phyloP scores from a whole-genome alignment of 169 alveolate genomes.

The Besnoitia besnoiti region DNA sequence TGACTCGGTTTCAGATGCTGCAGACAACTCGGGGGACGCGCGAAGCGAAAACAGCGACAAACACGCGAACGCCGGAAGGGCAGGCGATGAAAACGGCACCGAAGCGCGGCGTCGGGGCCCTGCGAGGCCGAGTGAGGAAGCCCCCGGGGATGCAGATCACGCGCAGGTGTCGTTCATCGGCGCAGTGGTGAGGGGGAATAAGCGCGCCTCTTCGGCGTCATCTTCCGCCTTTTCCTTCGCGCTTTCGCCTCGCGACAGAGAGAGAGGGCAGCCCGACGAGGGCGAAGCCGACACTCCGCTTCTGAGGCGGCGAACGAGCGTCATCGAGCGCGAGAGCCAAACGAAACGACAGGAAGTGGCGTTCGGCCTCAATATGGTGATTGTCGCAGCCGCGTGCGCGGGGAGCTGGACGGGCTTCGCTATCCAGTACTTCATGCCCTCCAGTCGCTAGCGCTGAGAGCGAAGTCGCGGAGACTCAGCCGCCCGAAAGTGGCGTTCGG shows the following conservation, averaged over 20 bases:
- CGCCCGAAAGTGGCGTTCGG: not conserved
- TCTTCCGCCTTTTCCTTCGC: not conserved
- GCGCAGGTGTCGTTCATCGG: no score
- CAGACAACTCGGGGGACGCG: not conserved
- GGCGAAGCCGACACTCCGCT: not conserved
- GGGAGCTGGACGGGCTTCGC: conserved; percentile 22
- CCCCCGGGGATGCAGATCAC: no score
- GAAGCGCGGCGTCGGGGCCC: not conserved
- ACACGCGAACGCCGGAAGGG: not conserved
- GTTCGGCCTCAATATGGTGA: not conserved
- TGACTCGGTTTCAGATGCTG: not conserved
- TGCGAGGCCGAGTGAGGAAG: not conserved
- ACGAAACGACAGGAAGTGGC: not conserved
- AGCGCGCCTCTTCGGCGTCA: not conserved
- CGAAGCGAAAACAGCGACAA: not conserved
- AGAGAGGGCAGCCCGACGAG: not conserved
- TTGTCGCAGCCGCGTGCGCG: not conserved
- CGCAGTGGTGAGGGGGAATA: not conserved
- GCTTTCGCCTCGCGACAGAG: not conserved
- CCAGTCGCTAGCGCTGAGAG: not conserved
- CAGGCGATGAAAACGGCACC: not conserved
- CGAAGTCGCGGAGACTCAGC: no score
- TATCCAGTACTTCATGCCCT: not conserved
- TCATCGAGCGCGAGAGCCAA: not conserved
- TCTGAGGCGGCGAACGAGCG: not conserved